Conservation (phyloP, 1,284 basidiomycete genomes). For the Thecaphora thlaspeos region DNA sequence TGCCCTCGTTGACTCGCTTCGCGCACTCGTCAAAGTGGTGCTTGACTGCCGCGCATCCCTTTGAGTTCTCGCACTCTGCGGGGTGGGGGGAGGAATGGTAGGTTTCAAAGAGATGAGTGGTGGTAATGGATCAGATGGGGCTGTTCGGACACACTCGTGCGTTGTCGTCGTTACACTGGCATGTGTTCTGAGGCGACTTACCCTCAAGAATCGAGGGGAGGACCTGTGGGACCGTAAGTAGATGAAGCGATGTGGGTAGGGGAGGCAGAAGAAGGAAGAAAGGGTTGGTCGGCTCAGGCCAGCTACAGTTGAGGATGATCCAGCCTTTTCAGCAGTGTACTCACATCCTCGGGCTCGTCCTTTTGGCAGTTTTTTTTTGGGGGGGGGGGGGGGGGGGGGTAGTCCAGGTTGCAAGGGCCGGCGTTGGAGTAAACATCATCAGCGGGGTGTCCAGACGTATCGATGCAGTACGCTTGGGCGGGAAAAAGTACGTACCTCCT, state of each 20-base stretch:
- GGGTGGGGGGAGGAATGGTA: background rate
- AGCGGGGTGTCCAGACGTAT: no score
- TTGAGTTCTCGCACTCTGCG: slow-evolving; percentile 55
- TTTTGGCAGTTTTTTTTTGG: slow-evolving; percentile 6
- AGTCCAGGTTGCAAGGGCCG: no score
- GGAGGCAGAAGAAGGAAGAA: no score
- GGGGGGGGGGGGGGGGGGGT: no score
- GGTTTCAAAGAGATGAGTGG: no score
- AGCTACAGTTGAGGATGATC: no score
- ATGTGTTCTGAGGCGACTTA: background rate
- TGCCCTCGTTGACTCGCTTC: slow-evolving; percentile 52
- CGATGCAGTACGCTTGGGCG: background rate
- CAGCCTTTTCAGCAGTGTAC: no score
- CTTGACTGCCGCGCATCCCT: slow-evolving; percentile 48
- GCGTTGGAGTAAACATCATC: no score
- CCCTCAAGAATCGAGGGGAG: slow-evolving; percentile 20
- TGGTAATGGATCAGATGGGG: no score
- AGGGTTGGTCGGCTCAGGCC: no score
- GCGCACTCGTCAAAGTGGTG: slow-evolving; percentile 58
- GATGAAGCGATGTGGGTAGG: no score
- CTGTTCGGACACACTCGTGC: no score
- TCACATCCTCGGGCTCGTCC: slow-evolving; percentile 55
- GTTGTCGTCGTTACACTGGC: background rate
- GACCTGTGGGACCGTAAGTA: slow-evolving; percentile 1
- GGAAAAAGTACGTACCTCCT: slow-evolving; percentile 10